Evolutionary conservation across 2,329 filamentous ascomycete species (phyloP), one percentile per base, ranked within the genome.

Genomic region (Mycocentrospora acerina): DNA sequence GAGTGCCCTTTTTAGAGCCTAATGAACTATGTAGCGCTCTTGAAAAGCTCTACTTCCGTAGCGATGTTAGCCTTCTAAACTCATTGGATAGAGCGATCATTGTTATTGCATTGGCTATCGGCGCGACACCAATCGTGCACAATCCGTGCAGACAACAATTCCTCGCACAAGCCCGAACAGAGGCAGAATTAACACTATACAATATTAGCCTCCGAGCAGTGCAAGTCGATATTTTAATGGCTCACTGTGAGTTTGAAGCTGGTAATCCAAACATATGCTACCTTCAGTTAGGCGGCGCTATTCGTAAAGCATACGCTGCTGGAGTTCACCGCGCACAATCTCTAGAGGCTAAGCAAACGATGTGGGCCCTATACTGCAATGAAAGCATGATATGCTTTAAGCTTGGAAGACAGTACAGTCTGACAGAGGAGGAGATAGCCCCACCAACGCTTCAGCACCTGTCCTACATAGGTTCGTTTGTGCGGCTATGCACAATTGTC

Each of bases 211-310:
- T 22, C 4, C 35, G 40, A 22, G 33, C 36, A 4, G 32, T 40
- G 3, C 41, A 44, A 15, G 41, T 29, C 5, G 40, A 32, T 4
- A 16, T 44, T 0, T 29, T 44, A 22, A 24, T 44, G 10, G 32
- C 41, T 7, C 41, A 36, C 13, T 29, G 39, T 18, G 41, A 44
- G 9, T 44, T 44, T 11, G 35, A 44, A 16, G 36, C 36, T 15
- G 41, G 41, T 1, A 44, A 36, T 10, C 41, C 41, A 2, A 44
- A 44, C 13, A 39, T 44, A 13, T 39, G 41, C 25, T 44, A 44
- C 24, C 24, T 44, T 19, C 41, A 44, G 7, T 33, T 44, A 16
- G 41, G 41, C n/a, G 30, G 35, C 12, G 36, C 41, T 3, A 40
- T 44, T 12, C 36, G 41, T 10, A 44, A 44, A 32, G 41, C 41